phyloP scores from a whole-genome alignment of 371 early-diverging fungal species.

The Funneliformis caledonium region DNA sequence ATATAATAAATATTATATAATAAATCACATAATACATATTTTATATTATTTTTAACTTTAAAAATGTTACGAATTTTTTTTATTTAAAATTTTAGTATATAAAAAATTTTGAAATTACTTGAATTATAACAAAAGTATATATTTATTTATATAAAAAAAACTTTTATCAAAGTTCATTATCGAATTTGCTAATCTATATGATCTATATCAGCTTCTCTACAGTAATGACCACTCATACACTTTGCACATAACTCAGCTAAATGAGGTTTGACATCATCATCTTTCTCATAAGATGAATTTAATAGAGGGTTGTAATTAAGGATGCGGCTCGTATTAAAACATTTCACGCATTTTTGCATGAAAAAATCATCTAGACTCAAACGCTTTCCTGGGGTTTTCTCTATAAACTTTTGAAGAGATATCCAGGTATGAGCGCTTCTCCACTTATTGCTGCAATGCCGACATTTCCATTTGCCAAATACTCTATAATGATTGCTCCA shows the following conservation, averaged over 20 bases:
- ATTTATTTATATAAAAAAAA: no score
- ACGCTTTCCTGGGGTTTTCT: not conserved
- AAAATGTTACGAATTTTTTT: no score
- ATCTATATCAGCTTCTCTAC: no score
- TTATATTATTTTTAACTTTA: no score
- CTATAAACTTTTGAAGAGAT: constrained; percentile 33
- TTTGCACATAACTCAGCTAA: constrained; percentile 19
- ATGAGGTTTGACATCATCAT: not conserved
- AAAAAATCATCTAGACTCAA: constrained; percentile 1
- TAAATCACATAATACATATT: no score
- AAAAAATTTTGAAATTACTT: no score
- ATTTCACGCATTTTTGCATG: constrained; percentile 16
- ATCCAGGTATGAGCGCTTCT: constrained; percentile 34
- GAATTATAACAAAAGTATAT: no score
- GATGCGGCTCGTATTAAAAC: not conserved
- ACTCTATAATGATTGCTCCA: constrained; percentile 28
- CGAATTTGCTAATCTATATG: no score
- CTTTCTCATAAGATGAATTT: not conserved
- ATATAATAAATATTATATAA: no score
- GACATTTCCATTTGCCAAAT: constrained; percentile 33
- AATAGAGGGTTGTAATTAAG: not conserved
- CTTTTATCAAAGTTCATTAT: no score
- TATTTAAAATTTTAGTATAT: no score
- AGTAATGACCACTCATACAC: not conserved
- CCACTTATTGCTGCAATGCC: constrained; percentile 20